phyloP scores from a whole-genome alignment of 352 stramenopile species.

The Paralagenidium karlingii region DNA sequence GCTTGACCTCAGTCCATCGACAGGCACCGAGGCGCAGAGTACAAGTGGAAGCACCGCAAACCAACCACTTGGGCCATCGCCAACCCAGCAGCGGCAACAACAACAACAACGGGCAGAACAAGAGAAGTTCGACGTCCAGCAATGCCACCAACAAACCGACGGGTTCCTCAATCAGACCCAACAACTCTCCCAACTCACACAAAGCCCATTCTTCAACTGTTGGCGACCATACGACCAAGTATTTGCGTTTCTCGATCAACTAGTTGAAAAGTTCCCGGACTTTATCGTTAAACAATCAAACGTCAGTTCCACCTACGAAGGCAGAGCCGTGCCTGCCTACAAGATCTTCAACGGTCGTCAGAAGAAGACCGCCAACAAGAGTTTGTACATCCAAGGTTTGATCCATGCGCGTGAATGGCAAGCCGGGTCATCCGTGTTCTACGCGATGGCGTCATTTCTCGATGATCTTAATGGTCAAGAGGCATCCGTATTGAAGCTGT shows the following conservation, averaged over 20 bases:
- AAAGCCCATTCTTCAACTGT: slow-evolving; percentile 58
- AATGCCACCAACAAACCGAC: no score
- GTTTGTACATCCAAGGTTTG: slow-evolving; percentile 8
- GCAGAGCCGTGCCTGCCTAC: slow-evolving; percentile 38
- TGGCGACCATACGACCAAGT: slow-evolving; percentile 50
- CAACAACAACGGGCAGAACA: no score
- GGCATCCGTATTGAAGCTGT: no score
- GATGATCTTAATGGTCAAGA: no score
- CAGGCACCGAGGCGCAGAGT: no score
- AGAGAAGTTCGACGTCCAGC: no score
- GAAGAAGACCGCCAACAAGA: slow-evolving; percentile 14
- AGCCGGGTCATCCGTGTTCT: slow-evolving; percentile 25
- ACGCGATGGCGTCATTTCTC: slow-evolving; percentile 18
- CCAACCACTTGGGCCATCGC: no score
- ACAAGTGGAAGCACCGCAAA: no score
- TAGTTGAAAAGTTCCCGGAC: slow-evolving; percentile 24
- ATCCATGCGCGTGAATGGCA: slow-evolving; percentile 34
- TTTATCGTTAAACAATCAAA: slow-evolving; percentile 38
- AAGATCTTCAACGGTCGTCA: slow-evolving; percentile 20
- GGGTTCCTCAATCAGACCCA: no score
- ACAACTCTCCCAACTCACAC: no score
- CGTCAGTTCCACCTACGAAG: slow-evolving; percentile 38
- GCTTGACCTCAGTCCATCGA: no score
- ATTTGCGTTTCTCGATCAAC: slow-evolving; percentile 39
- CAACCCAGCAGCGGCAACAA: no score